Evolutionary conservation across 305 asterid genomes (phyloP).

Genomic region (Fraxinus ornus): DNA sequence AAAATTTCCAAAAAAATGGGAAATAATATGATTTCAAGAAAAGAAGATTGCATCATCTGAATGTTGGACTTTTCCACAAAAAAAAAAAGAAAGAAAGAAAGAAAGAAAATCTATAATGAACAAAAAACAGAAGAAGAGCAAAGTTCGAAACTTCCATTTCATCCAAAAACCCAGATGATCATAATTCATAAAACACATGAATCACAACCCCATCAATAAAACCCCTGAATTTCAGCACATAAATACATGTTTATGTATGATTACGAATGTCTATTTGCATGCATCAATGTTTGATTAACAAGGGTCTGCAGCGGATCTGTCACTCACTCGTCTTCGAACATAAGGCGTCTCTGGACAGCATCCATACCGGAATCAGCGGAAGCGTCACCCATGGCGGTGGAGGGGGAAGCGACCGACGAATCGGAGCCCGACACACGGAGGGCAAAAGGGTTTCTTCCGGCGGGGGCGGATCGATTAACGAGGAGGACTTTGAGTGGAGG

Average conservation of each 20-base stretch:
- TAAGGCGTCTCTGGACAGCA: conserved; percentile 94
- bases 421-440: conserved; percentile 13
- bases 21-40: not conserved
- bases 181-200: not conserved
- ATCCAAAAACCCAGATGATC: not conserved
- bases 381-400: conserved; percentile 53
- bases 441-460: not conserved
- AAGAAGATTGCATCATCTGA: not conserved
- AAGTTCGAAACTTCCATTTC: not conserved
- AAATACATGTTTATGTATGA: not conserved
- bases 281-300: not conserved
- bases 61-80: not conserved
- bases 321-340: conserved; percentile 89
- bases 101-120: not conserved
- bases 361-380: conserved; percentile 76
- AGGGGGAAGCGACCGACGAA: conserved; percentile 19
- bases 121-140: not conserved
- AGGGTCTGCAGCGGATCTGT: not conserved
- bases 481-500: conserved; percentile 29
- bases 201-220: not conserved
- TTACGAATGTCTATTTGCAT: not conserved
- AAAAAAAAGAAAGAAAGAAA: not conserved
- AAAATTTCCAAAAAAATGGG: not conserved
- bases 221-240: not conserved
- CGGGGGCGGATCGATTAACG: conserved; percentile 15